A percentile compares a stretch with the other conserved stretches of the same genome.
phyloP scores from a whole-genome alignment of 179 eudicot genomes.

The Vitellaria paradoxa region DNA sequence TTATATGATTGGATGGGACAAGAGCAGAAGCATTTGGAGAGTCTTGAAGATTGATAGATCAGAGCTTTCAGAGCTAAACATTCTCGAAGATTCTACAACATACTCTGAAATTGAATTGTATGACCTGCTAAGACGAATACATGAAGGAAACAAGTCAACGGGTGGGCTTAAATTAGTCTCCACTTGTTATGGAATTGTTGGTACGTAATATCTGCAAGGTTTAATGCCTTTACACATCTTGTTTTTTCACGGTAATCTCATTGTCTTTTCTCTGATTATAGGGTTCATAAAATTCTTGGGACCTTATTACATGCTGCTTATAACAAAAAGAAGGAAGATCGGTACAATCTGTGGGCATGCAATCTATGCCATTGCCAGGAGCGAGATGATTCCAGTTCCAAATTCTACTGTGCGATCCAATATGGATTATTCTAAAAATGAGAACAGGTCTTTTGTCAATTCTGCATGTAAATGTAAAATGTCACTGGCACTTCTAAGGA shows the following conservation, averaged over 20 bases:
- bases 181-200: conserved; percentile 89
- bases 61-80: conserved; percentile 60
- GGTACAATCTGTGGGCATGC: conserved; percentile 89
- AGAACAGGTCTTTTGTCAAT: conserved; percentile 96
- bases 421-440: conserved; percentile 79
- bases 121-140: conserved; percentile 67
- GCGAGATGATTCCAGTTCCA: conserved; percentile 80
- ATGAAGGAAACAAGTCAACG: conserved; percentile 79
- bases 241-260: not conserved
- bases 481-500: conserved; percentile 44
- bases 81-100: conserved; percentile 73
- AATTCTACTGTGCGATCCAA: conserved; percentile 60
- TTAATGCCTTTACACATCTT: not conserved
- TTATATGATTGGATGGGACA: conserved; percentile 87
- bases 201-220: conserved; percentile 39
- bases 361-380: conserved; percentile 78
- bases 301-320: conserved; percentile 86
- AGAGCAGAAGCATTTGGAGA: conserved; percentile 66
- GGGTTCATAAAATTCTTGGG: conserved; percentile 95
- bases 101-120: conserved; percentile 67
- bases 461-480: conserved; percentile 71
- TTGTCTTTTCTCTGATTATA: conserved; percentile 28
- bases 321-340: conserved; percentile 84
- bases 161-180: conserved; percentile 92
- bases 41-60: conserved; percentile 88